A percentile compares a stretch with the other conserved stretches of the same genome.
Conservation (phyloP, 192 early-diverging fungal genomes). For the Mycoemilia scoparia region DNA sequence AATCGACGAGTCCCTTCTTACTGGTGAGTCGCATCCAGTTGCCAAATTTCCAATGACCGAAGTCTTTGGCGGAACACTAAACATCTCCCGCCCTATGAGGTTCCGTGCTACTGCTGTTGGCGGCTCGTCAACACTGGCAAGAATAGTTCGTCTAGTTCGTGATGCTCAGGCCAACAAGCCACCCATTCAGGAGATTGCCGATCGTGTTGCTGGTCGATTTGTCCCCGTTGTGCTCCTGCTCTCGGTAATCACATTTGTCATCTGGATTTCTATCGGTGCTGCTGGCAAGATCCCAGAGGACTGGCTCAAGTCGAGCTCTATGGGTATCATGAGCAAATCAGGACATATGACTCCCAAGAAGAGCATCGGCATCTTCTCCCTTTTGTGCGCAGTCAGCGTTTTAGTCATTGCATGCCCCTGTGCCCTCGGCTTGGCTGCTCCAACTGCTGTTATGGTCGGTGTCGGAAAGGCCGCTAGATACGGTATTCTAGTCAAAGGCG, state of each 20-base stretch:
- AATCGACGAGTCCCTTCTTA: slow-evolving; percentile 87
- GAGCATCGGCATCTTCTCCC: slow-evolving; percentile 31
- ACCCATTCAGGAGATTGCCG: slow-evolving; percentile 82
- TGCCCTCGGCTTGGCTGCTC: slow-evolving; percentile 84
- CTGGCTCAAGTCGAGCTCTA: slow-evolving; percentile 23
- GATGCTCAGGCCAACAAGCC: slow-evolving; percentile 88
- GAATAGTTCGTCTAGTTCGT: slow-evolving; percentile 82
- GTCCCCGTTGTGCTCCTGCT: slow-evolving; percentile 69
- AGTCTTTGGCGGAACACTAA: slow-evolving; percentile 88
- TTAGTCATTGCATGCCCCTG: slow-evolving; percentile 96
- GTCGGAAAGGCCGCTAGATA: slow-evolving; percentile 83
- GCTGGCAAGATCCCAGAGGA: slow-evolving; percentile 9
- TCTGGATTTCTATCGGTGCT: slow-evolving; percentile 44
- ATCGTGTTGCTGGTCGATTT: slow-evolving; percentile 76
- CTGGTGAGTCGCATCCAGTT: slow-evolving; percentile 79
- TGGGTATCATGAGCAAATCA: slow-evolving; percentile 16
- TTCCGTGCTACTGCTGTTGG: slow-evolving; percentile 75
- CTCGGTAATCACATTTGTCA: slow-evolving; percentile 51
- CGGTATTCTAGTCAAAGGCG: slow-evolving; percentile 88
- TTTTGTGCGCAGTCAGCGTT: slow-evolving; percentile 60
- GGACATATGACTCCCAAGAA: background rate
- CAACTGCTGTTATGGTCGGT: slow-evolving; percentile 98
- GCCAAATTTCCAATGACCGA: slow-evolving; percentile 41
- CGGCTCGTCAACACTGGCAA: slow-evolving; percentile 66
- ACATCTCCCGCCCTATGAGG: slow-evolving; percentile 56